A percentile compares a stretch with the other conserved stretches of the same genome.
Evolutionary conservation across 2,329 filamentous ascomycete species (phyloP).

Genomic region (Aureobasidium lini): DNA sequence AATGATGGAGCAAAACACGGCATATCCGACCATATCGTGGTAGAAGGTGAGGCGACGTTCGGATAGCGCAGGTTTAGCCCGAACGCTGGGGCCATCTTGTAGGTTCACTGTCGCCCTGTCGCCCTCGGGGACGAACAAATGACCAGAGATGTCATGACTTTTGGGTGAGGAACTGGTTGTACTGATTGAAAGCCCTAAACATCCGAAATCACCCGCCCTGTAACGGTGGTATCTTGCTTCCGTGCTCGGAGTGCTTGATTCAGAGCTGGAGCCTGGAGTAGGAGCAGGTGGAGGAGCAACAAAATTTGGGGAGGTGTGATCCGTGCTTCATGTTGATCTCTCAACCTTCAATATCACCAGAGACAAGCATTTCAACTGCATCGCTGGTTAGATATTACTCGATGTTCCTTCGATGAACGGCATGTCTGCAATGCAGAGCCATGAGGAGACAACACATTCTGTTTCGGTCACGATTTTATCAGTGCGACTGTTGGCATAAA

Average conservation of each 20-base stretch:
- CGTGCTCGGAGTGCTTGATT: not conserved
- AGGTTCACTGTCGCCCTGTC: not conserved
- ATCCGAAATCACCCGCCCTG: not conserved
- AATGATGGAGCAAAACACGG: conserved; percentile 10
- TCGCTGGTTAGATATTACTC: no score
- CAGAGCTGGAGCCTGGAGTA: not conserved
- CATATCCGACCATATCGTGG: not conserved
- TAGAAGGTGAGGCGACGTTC: not conserved
- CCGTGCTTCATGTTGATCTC: not conserved
- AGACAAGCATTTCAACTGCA: not conserved
- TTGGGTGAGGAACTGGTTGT: not conserved
- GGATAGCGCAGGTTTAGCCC: not conserved
- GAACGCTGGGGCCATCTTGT: not conserved
- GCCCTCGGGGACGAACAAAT: not conserved
- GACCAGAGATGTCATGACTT: not conserved
- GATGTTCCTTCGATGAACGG: no score
- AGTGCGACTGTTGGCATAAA: no score
- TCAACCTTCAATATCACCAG: not conserved
- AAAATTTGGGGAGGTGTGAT: not conserved
- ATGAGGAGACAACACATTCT: no score
- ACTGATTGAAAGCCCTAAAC: not conserved
- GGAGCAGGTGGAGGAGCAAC: not conserved
- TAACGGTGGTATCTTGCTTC: not conserved
- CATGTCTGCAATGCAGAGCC: no score
- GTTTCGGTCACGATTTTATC: no score